Evolutionary conservation across 2,329 filamentous ascomycete genomes (phyloP), one percentile per base, ranked within the genome.

Genomic region (Cytospora leucostoma): DNA sequence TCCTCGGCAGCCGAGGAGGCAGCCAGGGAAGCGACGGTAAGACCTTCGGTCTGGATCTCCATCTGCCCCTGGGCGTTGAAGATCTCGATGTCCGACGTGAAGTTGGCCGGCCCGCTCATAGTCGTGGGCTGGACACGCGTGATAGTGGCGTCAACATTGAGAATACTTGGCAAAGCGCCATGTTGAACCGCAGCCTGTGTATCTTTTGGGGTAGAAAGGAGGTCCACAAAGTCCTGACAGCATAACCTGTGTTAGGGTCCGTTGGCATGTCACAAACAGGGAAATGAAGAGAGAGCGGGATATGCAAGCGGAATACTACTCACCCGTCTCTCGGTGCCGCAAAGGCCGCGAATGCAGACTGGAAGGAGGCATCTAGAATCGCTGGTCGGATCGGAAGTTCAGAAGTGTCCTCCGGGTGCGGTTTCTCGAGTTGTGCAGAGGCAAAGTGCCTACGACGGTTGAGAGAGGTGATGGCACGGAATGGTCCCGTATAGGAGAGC

Each of bases 81-180:
- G 4, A 65, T 32, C 10, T 56, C 57, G 19, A 65, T 54, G n/a
- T 65, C 60, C 2, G 40, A 50, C 3, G 33, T 17, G 51, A 66
- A 44, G 10, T 54, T 54, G 1, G 38, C 38, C 17, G 12, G 15
- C 2, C 17, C 27, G 33, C 17, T 49, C 2, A 11, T 12, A 27
- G 19, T 37, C n/a, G 27, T 49, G 5, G 32, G 13, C n/a, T 49
- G 17, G 7, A 50, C 38, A 7, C 19, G 40, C 32, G 35, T 17
- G 12, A 27, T 21, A 13, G n/a, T 40, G 13, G 35, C 7, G 35
- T 15, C n/a, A n/a, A 32, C 12, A 34, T 51, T 34, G 27, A 50
- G 27, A 17, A 40, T 40, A n/a, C 34, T n/a, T 17, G 13, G 32
- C 59, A 55, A 11, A 55, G n/a, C 4, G 32, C 19, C 15, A 38